Percentiles rank a stretch among this genome's conserved stretches.
Conservation (phyloP, 306 rosid species). For the Castanea mollissima region DNA sequence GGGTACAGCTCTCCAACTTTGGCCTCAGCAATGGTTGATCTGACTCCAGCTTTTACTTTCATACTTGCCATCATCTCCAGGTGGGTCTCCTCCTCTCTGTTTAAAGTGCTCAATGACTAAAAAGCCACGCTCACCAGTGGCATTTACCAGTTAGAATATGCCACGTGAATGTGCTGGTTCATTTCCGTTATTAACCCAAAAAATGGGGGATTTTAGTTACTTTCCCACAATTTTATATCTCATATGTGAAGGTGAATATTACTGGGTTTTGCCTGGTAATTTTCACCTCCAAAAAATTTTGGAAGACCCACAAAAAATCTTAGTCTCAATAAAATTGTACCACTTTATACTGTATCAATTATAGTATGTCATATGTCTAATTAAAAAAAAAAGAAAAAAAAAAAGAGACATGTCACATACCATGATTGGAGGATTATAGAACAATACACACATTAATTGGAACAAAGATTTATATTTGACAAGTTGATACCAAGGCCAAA, state of each 20-base stretch:
- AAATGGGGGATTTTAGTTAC: neutral
- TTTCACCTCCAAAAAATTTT: neutral
- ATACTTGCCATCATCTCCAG: conserved; percentile 34
- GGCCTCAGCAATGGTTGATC: conserved; percentile 36
- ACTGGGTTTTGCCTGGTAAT: neutral
- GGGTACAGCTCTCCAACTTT: conserved; percentile 53
- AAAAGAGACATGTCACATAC: too few relatives aligned
- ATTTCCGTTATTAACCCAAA: neutral
- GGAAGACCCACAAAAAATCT: too few relatives aligned
- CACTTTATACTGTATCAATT: too few relatives aligned
- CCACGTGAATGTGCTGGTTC: neutral
- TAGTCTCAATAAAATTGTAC: too few relatives aligned
- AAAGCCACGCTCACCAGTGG: neutral
- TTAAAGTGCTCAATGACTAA: neutral
- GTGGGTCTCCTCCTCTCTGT: conserved; percentile 12
- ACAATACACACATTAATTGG: too few relatives aligned
- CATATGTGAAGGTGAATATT: neutral
- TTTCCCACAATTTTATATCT: neutral
- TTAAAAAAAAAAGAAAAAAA: too few relatives aligned
- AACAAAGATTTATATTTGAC: too few relatives aligned
- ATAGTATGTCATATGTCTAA: too few relatives aligned
- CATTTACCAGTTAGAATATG: neutral
- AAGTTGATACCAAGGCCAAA: too few relatives aligned
- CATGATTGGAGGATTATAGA: too few relatives aligned
- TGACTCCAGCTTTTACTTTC: conserved; percentile 51